These are phyloP conservation scores for Ceratobasidium papillatum DNA, from an alignment of 1,284 basidiomycete species.

Conservation along the genomic window DNA sequence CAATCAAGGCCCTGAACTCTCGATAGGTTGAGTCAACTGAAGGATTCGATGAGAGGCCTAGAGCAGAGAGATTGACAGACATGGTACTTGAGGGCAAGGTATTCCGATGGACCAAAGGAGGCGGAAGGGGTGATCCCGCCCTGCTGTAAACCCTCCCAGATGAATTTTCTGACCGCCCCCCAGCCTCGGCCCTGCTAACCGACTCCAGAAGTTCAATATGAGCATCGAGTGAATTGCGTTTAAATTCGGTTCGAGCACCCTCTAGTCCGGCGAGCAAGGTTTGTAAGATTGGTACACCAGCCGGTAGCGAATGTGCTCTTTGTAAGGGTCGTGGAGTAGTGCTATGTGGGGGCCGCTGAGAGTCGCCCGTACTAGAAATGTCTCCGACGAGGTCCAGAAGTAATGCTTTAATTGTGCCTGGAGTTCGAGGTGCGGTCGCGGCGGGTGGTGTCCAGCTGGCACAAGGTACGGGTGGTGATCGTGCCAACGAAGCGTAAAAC, in stretches of 20 bases:
- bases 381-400: not conserved
- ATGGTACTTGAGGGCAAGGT: not conserved
- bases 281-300: constrained; percentile 5
- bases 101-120: constrained; percentile 10
- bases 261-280: constrained; percentile 29
- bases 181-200: not conserved
- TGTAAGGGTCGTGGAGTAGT: constrained; percentile 20
- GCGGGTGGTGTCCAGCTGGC: not conserved
- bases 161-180: not conserved
- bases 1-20: constrained; percentile 16
- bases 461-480: not conserved
- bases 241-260: not conserved
- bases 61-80: not conserved
- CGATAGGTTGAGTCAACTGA: constrained; percentile 2
- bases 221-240: not conserved
- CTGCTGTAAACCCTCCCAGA: constrained; percentile 13
- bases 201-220: not conserved
- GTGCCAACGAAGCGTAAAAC: constrained; percentile 17
- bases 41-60: not conserved
- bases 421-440: not conserved
- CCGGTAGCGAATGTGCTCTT: constrained; percentile 18
- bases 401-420: constrained; percentile 14
- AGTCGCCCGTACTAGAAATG: not conserved
- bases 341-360: not conserved
- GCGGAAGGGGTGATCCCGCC: constrained; percentile 3